phyloP scores from a whole-genome alignment of 306 rosid genomes.

The Dicorynia guianensis region DNA sequence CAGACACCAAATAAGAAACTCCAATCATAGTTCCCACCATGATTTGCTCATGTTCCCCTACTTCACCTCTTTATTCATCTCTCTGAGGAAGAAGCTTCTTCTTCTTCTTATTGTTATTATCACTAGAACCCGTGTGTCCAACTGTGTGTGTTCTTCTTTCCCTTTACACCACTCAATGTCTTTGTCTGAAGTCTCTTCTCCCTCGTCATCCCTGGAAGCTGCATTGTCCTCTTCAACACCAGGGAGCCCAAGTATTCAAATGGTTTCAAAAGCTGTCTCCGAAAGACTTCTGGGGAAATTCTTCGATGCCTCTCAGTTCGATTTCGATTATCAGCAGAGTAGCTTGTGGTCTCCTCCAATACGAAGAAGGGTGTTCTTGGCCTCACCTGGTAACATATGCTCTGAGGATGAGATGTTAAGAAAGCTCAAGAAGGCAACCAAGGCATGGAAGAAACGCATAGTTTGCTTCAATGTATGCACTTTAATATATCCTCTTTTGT shows the following conservation, averaged over 20 bases:
- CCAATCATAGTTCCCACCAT: constrained; percentile 13
- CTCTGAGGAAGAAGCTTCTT: background rate
- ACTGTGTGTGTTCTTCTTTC: background rate
- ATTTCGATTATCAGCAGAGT: constrained; percentile 63
- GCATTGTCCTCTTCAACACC: background rate
- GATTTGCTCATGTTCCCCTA: background rate
- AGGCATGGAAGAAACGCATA: constrained; percentile 40
- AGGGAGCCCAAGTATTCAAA: constrained; percentile 39
- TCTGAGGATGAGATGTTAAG: constrained; percentile 38
- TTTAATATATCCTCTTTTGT: background rate
- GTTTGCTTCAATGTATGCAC: constrained; percentile 46
- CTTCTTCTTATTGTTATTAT: background rate
- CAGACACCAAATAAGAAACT: no score
- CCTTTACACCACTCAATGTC: constrained; percentile 34
- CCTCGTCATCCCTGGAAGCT: constrained; percentile 24
- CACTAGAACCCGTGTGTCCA: no score
- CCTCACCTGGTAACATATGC: constrained; percentile 43
- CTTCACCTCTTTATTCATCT: background rate
- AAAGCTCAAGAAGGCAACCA: constrained; percentile 48
- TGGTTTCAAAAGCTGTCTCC: constrained; percentile 62
- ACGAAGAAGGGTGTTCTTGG: constrained; percentile 48
- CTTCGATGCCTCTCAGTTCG: constrained; percentile 63
- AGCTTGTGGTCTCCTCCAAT: constrained; percentile 75
- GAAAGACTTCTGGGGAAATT: constrained; percentile 74
- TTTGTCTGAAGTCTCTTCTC: constrained; percentile 27